A percentile compares a stretch with the other conserved stretches of the same genome.
phyloP scores from a whole-genome alignment of 352 stramenopile species.

The Globisporangium orthogonon region DNA sequence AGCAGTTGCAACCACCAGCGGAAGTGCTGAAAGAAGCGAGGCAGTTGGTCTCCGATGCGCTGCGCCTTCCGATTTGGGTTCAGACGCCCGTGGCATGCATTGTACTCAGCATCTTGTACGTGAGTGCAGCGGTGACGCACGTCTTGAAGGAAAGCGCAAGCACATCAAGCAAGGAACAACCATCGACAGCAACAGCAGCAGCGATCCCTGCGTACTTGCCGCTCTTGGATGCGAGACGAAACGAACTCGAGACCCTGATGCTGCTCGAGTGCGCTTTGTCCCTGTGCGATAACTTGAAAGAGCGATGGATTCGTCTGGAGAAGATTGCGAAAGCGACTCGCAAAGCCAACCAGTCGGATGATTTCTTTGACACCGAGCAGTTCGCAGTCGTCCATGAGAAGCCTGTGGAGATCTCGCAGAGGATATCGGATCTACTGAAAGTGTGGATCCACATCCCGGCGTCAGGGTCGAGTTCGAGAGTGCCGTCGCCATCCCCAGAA shows the following conservation, averaged over 20 bases:
- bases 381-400: slow-evolving; percentile 49
- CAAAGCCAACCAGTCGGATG: slow-evolving; percentile 12
- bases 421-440: slow-evolving; percentile 47
- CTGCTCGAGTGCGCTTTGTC: slow-evolving; percentile 52
- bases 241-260: slow-evolving; percentile 35
- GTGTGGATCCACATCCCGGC: slow-evolving; percentile 41
- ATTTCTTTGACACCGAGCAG: slow-evolving; percentile 50
- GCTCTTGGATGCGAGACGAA: slow-evolving; percentile 28
- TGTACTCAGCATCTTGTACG: slow-evolving; percentile 59
- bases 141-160: slow-evolving; percentile 19
- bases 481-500: slow-evolving; percentile 4
- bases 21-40: slow-evolving; percentile 69
- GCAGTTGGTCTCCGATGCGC: slow-evolving; percentile 42
- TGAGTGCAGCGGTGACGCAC: slow-evolving; percentile 48
- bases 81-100: slow-evolving; percentile 56
- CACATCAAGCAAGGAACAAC: not conserved
- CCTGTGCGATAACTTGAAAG: slow-evolving; percentile 49
- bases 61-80: slow-evolving; percentile 61
- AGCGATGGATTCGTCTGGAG: slow-evolving; percentile 56
- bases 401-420: slow-evolving; percentile 45
- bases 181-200: not conserved
- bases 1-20: slow-evolving; percentile 13
- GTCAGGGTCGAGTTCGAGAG: not conserved
- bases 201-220: slow-evolving; percentile 42
- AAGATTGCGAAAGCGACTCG: slow-evolving; percentile 34